Conservation (phyloP, 441 rosid genomes). For the Theobroma grandiflorum region DNA sequence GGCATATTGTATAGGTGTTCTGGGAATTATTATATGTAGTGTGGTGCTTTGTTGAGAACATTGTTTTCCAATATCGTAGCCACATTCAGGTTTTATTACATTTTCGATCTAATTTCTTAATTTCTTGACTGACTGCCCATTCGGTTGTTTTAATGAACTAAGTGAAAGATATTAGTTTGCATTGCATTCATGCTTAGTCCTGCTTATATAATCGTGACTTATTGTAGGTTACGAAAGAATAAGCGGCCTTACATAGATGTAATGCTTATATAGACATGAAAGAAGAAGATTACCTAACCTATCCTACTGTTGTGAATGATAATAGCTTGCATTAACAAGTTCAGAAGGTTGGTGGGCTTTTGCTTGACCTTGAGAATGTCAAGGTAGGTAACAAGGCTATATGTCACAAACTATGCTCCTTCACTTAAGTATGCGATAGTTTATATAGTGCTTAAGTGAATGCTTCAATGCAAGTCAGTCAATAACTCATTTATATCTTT, state of each 20-base stretch:
- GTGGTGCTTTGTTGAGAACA: too few species aligned
- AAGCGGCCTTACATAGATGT: constrained; percentile 76
- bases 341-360: constrained; percentile 50
- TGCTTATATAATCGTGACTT: constrained; percentile 12
- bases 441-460: too few species aligned
- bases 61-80: too few species aligned
- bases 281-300: constrained; percentile 50
- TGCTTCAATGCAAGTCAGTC: too few species aligned
- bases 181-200: too few species aligned
- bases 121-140: too few species aligned
- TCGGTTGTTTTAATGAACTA: too few species aligned
- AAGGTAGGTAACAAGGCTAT: constrained; percentile 48
- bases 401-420: background rate
- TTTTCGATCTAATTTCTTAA: too few species aligned
- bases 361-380: constrained; percentile 65
- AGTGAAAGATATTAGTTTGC: too few species aligned
- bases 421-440: too few species aligned
- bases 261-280: constrained; percentile 50
- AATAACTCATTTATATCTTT: too few species aligned
- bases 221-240: constrained; percentile 61
- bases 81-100: too few species aligned
- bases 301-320: constrained; percentile 69
- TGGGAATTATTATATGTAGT: background rate
- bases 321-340: constrained; percentile 53
- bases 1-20: background rate